These are phyloP conservation scores for Ploettnerulaceae sp. DNA, from an alignment of 2,329 filamentous ascomycete species.

Conservation along the genomic window DNA sequence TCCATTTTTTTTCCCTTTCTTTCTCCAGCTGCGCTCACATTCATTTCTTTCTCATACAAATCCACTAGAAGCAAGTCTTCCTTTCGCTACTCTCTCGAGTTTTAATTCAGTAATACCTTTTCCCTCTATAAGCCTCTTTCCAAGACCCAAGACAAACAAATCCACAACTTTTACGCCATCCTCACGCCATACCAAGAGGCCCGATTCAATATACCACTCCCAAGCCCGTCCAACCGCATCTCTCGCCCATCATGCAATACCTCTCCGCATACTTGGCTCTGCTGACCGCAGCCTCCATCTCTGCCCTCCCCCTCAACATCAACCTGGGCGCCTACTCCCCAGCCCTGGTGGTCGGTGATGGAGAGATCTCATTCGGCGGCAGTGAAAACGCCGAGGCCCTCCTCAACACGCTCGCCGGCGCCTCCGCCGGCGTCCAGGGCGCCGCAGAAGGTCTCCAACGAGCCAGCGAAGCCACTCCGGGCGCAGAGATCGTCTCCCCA, in stretches of 20 bases:
- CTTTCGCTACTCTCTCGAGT: slow-evolving; percentile 1
- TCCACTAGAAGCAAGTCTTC: slow-evolving; percentile 25
- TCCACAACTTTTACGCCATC: slow-evolving; percentile 2
- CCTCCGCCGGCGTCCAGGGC: slow-evolving; percentile 30
- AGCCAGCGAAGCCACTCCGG: slow-evolving; percentile 3
- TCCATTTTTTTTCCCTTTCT: slow-evolving; percentile 13
- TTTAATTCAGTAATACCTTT: slow-evolving; percentile 17
- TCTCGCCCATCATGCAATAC: slow-evolving; percentile 20
- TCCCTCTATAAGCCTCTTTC: neutral
- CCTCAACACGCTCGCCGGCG: slow-evolving; percentile 41
- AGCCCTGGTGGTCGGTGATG: slow-evolving; percentile 48
- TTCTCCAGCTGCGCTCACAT: slow-evolving; percentile 28
- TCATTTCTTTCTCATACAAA: slow-evolving; percentile 22
- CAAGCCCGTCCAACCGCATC: slow-evolving; percentile 2
- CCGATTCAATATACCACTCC: neutral
- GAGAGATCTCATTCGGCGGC: slow-evolving; percentile 44
- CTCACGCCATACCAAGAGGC: slow-evolving; percentile 1
- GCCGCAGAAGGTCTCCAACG: slow-evolving; percentile 10
- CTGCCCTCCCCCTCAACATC: slow-evolving; percentile 45
- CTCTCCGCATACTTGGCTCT: slow-evolving; percentile 16
- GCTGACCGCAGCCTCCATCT: slow-evolving; percentile 27
- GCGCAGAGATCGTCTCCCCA: neutral
- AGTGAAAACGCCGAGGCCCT: slow-evolving; percentile 37
- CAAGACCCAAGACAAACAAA: slow-evolving; percentile 3
- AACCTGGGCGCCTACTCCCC: slow-evolving; percentile 48